A percentile compares a stretch with the other conserved stretches of the same genome.
These are phyloP conservation scores for Mytilinidion resinicola DNA, from an alignment of 495 filamentous ascomycete species.

Conservation along the genomic window DNA sequence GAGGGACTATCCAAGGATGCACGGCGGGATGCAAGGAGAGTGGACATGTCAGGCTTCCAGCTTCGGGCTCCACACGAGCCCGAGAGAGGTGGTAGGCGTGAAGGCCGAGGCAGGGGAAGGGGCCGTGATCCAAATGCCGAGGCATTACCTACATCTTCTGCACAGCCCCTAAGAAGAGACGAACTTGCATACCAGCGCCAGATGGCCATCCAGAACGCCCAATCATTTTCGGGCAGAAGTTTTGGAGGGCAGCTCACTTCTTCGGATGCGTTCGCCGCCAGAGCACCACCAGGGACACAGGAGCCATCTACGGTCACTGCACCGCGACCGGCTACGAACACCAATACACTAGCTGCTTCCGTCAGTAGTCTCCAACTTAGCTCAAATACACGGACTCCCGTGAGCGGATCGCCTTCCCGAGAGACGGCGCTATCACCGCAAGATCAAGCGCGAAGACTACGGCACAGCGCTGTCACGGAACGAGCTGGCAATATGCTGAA, in stretches of 20 bases:
- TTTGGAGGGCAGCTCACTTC: constrained; percentile 76
- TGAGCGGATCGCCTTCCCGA: neutral
- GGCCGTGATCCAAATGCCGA: constrained; percentile 75
- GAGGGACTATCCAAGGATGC: constrained; percentile 76
- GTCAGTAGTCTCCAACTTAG: constrained; percentile 9
- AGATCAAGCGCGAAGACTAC: constrained; percentile 71
- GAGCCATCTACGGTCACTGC: constrained; percentile 39
- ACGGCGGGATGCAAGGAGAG: constrained; percentile 72
- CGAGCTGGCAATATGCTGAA: constrained; percentile 73
- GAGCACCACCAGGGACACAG: constrained; percentile 32
- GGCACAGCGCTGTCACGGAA: constrained; percentile 74
- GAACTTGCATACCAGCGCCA: constrained; percentile 90
- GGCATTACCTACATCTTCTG: constrained; percentile 66
- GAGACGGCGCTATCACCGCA: constrained; percentile 45
- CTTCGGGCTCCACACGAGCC: constrained; percentile 65
- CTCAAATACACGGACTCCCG: neutral
- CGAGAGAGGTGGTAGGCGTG: constrained; percentile 50
- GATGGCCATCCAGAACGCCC: constrained; percentile 81
- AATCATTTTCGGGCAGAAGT: constrained; percentile 66
- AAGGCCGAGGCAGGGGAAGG: constrained; percentile 43
- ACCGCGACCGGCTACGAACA: constrained; percentile 30
- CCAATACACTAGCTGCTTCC: constrained; percentile 17
- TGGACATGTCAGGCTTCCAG: constrained; percentile 83
- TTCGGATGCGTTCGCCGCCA: constrained; percentile 44
- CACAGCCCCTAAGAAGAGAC: constrained; percentile 75